phyloP scores from a whole-genome alignment of 139 green algal species.

The Chlorella sp. region DNA sequence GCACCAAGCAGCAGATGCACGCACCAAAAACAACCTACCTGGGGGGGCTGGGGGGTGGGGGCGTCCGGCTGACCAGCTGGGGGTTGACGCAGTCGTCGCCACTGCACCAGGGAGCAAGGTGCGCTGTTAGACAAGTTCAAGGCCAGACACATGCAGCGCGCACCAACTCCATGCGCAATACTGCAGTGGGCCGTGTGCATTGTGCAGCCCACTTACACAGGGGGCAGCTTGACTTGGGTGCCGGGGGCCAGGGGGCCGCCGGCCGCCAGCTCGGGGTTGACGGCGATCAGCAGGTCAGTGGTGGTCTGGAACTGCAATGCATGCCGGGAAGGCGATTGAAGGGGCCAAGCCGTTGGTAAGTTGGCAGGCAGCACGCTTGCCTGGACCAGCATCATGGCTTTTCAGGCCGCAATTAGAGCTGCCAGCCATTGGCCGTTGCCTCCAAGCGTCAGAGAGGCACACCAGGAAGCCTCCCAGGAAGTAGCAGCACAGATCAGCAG shows the following conservation, averaged over 20 bases:
- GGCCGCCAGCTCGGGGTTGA: conserved; percentile 32
- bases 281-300: conserved; percentile 1
- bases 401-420: too few species aligned
- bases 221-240: conserved; percentile 36
- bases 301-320: conserved; percentile 30
- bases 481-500: neutral
- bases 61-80: neutral
- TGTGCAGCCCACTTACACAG: neutral
- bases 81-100: conserved; percentile 16
- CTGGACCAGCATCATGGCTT: neutral
- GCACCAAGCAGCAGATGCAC: neutral
- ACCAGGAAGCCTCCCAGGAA: too few species aligned
- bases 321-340: neutral
- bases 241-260: conserved; percentile 17
- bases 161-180: neutral
- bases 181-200: neutral
- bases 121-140: neutral
- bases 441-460: too few species aligned
- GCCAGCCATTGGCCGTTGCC: too few species aligned
- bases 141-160: neutral
- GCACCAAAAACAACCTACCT: neutral
- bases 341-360: neutral
- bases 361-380: neutral
- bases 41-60: conserved; percentile 1
- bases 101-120: neutral